These are phyloP conservation scores for Penicillium arizonense DNA, from an alignment of 495 filamentous ascomycete genomes.

Conservation along the genomic window DNA sequence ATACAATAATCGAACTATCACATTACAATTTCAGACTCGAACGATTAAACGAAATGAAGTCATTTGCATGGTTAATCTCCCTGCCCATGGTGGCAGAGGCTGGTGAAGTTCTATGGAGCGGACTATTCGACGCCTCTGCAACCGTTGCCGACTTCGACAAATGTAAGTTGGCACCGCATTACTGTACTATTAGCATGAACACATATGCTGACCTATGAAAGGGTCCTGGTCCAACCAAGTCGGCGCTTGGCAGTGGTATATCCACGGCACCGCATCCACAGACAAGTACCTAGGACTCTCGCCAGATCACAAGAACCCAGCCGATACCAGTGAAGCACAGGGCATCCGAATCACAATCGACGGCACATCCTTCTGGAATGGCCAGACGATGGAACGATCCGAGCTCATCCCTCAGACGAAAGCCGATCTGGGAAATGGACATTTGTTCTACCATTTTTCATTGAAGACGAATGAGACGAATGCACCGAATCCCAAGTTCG, in stretches of 20 bases:
- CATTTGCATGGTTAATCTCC: slow-evolving; percentile 9
- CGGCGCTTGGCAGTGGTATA: slow-evolving; percentile 72
- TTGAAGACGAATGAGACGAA: slow-evolving; percentile 59
- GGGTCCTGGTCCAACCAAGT: slow-evolving; percentile 68
- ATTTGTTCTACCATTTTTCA: slow-evolving; percentile 69
- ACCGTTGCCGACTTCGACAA: slow-evolving; percentile 18
- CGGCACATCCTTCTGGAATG: slow-evolving; percentile 60
- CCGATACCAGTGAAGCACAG: slow-evolving; percentile 57
- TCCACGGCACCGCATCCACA: slow-evolving; percentile 57
- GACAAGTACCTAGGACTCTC: slow-evolving; percentile 58
- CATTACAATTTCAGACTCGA: too few species aligned
- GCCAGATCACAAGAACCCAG: slow-evolving; percentile 63
- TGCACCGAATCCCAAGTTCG: slow-evolving; percentile 56
- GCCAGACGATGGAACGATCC: slow-evolving; percentile 57
- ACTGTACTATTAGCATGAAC: too few species aligned
- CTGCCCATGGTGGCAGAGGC: slow-evolving; percentile 18
- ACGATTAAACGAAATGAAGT: slow-evolving; percentile 13
- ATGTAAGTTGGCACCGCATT: background rate
- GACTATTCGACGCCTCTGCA: slow-evolving; percentile 22
- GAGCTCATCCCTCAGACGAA: slow-evolving; percentile 70
- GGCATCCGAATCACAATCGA: slow-evolving; percentile 69
- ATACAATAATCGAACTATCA: background rate
- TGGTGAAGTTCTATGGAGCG: slow-evolving; percentile 27
- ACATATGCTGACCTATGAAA: background rate
- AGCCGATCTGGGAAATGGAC: slow-evolving; percentile 58